These are phyloP conservation scores for Xylaria sp. DNA, from an alignment of 2,329 filamentous ascomycete species.

Conservation along the genomic window DNA sequence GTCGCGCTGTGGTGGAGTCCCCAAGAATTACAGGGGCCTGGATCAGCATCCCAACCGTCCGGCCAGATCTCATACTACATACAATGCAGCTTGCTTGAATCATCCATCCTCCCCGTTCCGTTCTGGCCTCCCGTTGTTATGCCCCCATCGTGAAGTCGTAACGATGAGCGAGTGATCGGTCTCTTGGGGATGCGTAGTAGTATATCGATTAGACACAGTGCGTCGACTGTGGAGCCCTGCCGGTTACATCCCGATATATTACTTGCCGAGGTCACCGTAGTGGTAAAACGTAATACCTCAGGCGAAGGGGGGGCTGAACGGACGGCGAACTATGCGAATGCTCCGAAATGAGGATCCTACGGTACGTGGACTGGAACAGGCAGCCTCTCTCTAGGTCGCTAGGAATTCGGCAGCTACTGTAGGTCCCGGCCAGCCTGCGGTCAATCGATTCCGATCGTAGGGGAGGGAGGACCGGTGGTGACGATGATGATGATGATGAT, in stretches of 20 bases:
- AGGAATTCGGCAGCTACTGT: slow-evolving; percentile 8
- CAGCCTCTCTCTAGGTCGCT: slow-evolving; percentile 2
- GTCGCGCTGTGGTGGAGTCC: slow-evolving; percentile 19
- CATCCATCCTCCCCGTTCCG: neutral
- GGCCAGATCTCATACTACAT: slow-evolving; percentile 17
- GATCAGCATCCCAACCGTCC: slow-evolving; percentile 21
- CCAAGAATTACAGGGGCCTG: slow-evolving; percentile 13
- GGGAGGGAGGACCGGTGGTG: too few relatives aligned
- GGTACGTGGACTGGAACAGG: slow-evolving; percentile 13
- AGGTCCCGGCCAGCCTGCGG: too few relatives aligned
- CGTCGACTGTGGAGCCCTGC: neutral
- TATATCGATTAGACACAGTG: neutral
- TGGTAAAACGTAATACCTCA: slow-evolving; percentile 19
- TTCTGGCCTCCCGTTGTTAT: neutral
- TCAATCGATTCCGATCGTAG: slow-evolving; percentile 11
- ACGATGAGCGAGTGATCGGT: slow-evolving; percentile 4
- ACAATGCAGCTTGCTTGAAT: slow-evolving; percentile 3
- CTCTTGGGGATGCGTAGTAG: neutral
- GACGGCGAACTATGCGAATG: slow-evolving; percentile 13
- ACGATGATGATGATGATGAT: neutral
- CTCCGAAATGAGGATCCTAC: slow-evolving; percentile 12
- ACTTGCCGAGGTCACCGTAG: slow-evolving; percentile 11
- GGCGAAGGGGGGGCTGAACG: slow-evolving; percentile 10
- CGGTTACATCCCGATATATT: slow-evolving; percentile 25
- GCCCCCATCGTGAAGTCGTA: slow-evolving; percentile 21